Percentiles rank a stretch among this genome's conserved stretches.
Conservation (phyloP, 495 filamentous ascomycete species). For the Aspergillus coremiiformis region DNA sequence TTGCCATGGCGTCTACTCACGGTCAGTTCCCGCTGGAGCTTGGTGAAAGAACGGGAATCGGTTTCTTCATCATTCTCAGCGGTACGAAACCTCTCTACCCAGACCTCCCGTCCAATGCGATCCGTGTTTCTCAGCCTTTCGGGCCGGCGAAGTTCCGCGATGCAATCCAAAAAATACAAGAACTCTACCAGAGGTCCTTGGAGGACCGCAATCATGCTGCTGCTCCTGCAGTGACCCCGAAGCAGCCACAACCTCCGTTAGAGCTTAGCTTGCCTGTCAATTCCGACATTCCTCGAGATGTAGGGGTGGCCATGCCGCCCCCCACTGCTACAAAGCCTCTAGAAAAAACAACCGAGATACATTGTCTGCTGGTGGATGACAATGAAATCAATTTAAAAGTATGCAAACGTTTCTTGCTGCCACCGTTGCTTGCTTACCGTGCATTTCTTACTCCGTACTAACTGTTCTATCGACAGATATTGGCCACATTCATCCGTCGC, state of each 20-base stretch:
- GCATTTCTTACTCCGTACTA: no score
- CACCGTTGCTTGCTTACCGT: no score
- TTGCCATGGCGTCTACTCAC: conserved; percentile 6
- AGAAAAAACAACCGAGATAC: not conserved
- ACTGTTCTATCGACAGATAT: conserved; percentile 15
- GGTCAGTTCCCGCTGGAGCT: not conserved
- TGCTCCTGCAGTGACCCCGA: not conserved
- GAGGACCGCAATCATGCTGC: not conserved
- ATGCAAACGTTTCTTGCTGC: no score
- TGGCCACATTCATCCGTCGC: conserved; percentile 49
- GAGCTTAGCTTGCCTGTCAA: conserved; percentile 7
- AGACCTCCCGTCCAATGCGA: conserved; percentile 7
- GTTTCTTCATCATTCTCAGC: conserved; percentile 24
- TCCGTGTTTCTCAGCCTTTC: conserved; percentile 29
- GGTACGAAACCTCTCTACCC: conserved; percentile 8
- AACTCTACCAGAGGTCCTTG: not conserved
- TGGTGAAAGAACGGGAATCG: not conserved
- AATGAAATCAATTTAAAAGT: conserved; percentile 45
- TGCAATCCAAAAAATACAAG: conserved; percentile 7
- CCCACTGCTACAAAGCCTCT: not conserved
- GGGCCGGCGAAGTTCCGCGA: conserved; percentile 25
- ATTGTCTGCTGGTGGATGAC: conserved; percentile 42
- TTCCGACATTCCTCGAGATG: conserved; percentile 7
- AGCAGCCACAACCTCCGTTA: not conserved
- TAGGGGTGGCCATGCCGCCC: not conserved